phyloP scores from a whole-genome alignment of 2,329 filamentous ascomycete species.

The Verticillium longisporum region DNA sequence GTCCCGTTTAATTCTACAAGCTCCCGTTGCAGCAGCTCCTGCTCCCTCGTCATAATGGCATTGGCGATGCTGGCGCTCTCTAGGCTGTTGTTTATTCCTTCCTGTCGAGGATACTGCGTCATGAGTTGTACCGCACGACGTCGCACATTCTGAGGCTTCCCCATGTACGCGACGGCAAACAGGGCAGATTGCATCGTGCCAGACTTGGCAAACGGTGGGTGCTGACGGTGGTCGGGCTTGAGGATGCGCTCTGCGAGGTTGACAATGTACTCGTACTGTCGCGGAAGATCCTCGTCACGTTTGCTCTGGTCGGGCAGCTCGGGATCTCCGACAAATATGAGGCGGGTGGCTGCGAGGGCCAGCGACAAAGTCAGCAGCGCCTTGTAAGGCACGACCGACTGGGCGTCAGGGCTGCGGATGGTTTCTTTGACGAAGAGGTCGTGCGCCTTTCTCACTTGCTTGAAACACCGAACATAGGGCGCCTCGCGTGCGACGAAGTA shows the following conservation, averaged over 20 bases:
- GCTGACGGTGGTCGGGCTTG: neutral
- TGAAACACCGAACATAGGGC: neutral
- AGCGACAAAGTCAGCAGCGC: neutral
- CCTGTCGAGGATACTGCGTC: slow-evolving; percentile 1
- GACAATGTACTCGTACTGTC: neutral
- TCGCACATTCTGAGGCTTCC: slow-evolving; percentile 2
- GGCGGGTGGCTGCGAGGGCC: neutral
- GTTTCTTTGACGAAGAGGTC: neutral
- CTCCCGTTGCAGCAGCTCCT: neutral
- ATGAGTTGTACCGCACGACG: slow-evolving; percentile 6
- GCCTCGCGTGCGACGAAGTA: neutral
- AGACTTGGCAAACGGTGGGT: neutral
- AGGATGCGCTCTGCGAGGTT: slow-evolving; percentile 3
- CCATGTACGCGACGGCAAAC: slow-evolving; percentile 5
- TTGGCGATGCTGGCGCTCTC: neutral
- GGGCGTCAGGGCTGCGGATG: neutral
- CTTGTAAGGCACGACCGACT: neutral
- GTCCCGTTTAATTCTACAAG: neutral
- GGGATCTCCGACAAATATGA: neutral
- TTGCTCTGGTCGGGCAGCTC: neutral
- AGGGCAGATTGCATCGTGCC: neutral
- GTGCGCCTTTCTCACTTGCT: neutral
- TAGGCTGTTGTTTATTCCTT: neutral
- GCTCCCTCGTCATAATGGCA: neutral
- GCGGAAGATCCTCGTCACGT: neutral